These are phyloP conservation scores for Chaetomiaceae sp. DNA, from an alignment of 2,329 filamentous ascomycete species.

Conservation along the genomic window DNA sequence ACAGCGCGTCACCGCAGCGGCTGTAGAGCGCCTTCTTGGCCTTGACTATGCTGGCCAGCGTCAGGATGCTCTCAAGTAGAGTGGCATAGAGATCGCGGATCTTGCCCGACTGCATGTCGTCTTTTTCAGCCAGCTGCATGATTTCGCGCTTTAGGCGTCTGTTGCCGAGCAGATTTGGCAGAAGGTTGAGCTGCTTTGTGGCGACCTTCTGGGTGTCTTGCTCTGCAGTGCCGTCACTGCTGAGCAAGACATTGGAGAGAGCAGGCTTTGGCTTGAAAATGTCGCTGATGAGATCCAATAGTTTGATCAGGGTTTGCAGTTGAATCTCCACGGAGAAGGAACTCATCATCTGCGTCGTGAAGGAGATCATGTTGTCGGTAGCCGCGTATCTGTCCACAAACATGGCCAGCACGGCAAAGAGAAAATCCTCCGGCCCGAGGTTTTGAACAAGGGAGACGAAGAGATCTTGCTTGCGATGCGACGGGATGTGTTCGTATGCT, in stretches of 20 bases:
- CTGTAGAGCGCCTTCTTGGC: conserved; percentile 48
- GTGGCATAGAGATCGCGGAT: conserved; percentile 63
- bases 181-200: conserved; percentile 48
- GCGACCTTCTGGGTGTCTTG: conserved; percentile 47
- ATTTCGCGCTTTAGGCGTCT: conserved; percentile 52
- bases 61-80: conserved; percentile 59
- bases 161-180: conserved; percentile 53
- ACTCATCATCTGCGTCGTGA: conserved; percentile 67
- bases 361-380: conserved; percentile 66
- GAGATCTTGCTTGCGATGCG: conserved; percentile 72
- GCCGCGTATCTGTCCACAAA: conserved; percentile 82
- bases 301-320: conserved; percentile 69
- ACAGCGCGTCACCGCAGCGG: conserved; percentile 63
- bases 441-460: conserved; percentile 83
- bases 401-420: conserved; percentile 83
- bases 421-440: conserved; percentile 76
- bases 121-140: conserved; percentile 49
- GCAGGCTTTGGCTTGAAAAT: conserved; percentile 67
- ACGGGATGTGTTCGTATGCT: conserved; percentile 91
- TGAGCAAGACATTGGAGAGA: conserved; percentile 67
- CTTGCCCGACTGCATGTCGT: conserved; percentile 61
- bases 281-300: conserved; percentile 69
- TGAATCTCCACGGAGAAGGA: conserved; percentile 70
- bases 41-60: conserved; percentile 60
- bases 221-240: conserved; percentile 42